Evolutionary conservation across 345 rosid genomes (phyloP).

Genomic region (Acer campestre): DNA sequence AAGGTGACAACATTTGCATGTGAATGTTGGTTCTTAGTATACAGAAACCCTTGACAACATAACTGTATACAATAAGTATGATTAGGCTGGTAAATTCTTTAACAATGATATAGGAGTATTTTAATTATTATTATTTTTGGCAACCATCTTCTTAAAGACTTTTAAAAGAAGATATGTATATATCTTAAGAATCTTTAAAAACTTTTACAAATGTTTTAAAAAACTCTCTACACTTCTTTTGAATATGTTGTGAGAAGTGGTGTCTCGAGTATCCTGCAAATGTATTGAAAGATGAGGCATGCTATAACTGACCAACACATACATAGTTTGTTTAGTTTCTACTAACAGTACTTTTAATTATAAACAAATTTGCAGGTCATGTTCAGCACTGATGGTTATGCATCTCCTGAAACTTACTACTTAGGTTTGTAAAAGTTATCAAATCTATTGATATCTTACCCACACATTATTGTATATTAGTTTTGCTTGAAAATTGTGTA

Average conservation of each 20-base stretch:
- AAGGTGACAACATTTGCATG: constrained; percentile 57
- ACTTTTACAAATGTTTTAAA: not conserved
- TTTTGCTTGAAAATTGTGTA: not conserved
- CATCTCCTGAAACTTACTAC: constrained; percentile 85
- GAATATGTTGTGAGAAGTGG: not conserved
- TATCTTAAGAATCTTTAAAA: not conserved
- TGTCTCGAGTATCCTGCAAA: not conserved
- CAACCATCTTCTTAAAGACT: constrained; percentile 2
- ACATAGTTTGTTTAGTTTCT: constrained; percentile 17
- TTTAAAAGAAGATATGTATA: not conserved
- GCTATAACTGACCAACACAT: not conserved
- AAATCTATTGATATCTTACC: not conserved
- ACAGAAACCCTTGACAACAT: constrained; percentile 9
- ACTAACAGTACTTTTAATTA: constrained; percentile 19
- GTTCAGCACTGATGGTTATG: constrained; percentile 98
- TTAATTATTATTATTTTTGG: not conserved
- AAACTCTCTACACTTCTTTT: not conserved
- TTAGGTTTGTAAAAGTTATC: constrained; percentile 57
- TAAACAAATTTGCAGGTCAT: constrained; percentile 68
- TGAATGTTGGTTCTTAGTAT: not conserved
- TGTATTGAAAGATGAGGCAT: constrained; percentile 2
- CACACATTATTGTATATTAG: not conserved
- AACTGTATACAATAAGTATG: constrained; percentile 1
- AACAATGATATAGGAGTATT: not conserved
- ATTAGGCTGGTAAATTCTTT: not conserved